phyloP scores from a whole-genome alignment of 306 rosid species.

The Mucuna pruriens region DNA sequence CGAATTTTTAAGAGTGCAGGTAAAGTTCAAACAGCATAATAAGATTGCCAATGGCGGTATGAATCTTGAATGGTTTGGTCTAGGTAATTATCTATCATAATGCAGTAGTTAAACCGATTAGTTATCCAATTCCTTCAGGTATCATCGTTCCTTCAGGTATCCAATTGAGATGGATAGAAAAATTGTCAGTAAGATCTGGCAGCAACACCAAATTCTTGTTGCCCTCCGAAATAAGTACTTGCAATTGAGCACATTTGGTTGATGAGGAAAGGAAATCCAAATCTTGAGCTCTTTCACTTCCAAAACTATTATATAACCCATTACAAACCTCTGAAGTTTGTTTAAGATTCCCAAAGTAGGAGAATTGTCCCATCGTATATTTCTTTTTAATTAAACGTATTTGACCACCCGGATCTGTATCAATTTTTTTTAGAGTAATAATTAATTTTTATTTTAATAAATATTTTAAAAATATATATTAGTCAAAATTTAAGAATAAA shows the following conservation, averaged over 20 bases:
- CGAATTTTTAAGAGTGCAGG: too few species aligned
- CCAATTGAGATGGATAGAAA: neutral
- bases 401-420: too few species aligned
- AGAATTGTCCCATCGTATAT: neutral
- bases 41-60: neutral
- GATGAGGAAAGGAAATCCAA: slow-evolving; percentile 34
- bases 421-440: too few species aligned
- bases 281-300: slow-evolving; percentile 17
- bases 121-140: slow-evolving; percentile 30
- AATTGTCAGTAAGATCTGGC: slow-evolving; percentile 20
- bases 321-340: neutral
- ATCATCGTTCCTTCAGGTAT: slow-evolving; percentile 35
- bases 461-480: too few species aligned
- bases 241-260: slow-evolving; percentile 29
- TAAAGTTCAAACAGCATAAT: too few species aligned
- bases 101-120: neutral
- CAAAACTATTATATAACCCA: neutral
- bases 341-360: slow-evolving; percentile 11
- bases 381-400: too few species aligned
- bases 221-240: rapidly evolving
- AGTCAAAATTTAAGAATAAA: too few species aligned
- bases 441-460: too few species aligned
- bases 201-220: slow-evolving; percentile 33
- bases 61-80: slow-evolving; percentile 19
- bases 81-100: neutral